A percentile compares a stretch with the other conserved stretches of the same genome.
Conservation (phyloP, 148 eudicot species). For the Rhododendron molle region DNA sequence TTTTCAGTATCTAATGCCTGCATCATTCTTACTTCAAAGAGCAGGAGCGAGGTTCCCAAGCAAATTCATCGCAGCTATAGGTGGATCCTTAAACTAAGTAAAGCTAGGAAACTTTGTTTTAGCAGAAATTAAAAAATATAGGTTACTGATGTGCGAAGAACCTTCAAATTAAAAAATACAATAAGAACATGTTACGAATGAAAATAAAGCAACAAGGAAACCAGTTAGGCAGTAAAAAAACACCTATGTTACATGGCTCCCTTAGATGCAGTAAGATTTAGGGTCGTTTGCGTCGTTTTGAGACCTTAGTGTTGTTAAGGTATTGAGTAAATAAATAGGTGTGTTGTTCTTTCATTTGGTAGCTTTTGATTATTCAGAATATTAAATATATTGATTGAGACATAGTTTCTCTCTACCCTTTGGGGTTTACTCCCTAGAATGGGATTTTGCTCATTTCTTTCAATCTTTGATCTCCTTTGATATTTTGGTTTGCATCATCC, state of each 20-base stretch:
- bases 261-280: too few species aligned
- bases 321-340: too few species aligned
- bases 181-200: background rate
- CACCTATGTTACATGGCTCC: background rate
- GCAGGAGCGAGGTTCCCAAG: background rate
- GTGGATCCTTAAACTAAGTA: background rate
- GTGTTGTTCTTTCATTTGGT: too few species aligned
- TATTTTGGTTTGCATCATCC: too few species aligned
- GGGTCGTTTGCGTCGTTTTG: too few species aligned
- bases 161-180: background rate
- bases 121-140: background rate
- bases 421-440: too few species aligned
- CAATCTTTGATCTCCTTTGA: too few species aligned
- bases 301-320: too few species aligned
- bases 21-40: background rate
- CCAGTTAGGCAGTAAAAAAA: background rate
- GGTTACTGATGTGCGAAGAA: background rate
- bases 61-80: background rate
- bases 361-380: too few species aligned
- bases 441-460: too few species aligned
- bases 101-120: background rate
- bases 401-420: too few species aligned
- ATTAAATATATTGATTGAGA: too few species aligned
- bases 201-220: background rate
- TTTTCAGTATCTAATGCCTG: background rate